phyloP scores from a whole-genome alignment of 2,329 filamentous ascomycete genomes.

The Salinomyces thailandicus region DNA sequence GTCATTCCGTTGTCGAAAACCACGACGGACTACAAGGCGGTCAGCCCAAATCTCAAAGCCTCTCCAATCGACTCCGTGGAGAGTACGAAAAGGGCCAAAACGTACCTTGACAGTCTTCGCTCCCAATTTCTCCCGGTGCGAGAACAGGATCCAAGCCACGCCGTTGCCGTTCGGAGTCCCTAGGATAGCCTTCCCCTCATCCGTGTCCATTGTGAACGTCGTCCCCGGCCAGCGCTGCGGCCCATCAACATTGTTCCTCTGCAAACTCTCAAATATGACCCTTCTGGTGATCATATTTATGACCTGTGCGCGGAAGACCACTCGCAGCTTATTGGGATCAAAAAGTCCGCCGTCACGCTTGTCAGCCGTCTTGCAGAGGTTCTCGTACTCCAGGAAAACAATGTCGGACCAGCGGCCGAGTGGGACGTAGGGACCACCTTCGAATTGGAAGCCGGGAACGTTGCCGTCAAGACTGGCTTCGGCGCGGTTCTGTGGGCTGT shows the following conservation, averaged over 20 bases:
- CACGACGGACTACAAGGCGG: too few relatives aligned
- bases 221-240: not conserved
- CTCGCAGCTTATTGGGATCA: too few relatives aligned
- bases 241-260: not conserved
- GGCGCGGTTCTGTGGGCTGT: too few relatives aligned
- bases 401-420: conserved; percentile 9
- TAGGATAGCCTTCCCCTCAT: conserved; percentile 5
- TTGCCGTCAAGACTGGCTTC: too few relatives aligned
- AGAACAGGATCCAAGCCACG: conserved; percentile 9
- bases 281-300: not conserved
- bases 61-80: too few relatives aligned
- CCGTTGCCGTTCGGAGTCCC: conserved; percentile 8
- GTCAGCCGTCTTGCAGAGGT: conserved; percentile 5
- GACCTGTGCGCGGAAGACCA: not conserved
- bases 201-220: not conserved
- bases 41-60: too few relatives aligned
- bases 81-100: too few relatives aligned
- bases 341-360: too few relatives aligned
- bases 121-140: conserved; percentile 6
- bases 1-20: too few relatives aligned
- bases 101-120: conserved; percentile 7
- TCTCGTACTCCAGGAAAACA: conserved; percentile 6
- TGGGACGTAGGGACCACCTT: conserved; percentile 1
- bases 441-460: not conserved
- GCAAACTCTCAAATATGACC: not conserved